Percentiles rank a stretch among this genome's conserved stretches.
Evolutionary conservation across 129 eudicot genomes (phyloP).

Genomic region (Kitagawia praeruptora): DNA sequence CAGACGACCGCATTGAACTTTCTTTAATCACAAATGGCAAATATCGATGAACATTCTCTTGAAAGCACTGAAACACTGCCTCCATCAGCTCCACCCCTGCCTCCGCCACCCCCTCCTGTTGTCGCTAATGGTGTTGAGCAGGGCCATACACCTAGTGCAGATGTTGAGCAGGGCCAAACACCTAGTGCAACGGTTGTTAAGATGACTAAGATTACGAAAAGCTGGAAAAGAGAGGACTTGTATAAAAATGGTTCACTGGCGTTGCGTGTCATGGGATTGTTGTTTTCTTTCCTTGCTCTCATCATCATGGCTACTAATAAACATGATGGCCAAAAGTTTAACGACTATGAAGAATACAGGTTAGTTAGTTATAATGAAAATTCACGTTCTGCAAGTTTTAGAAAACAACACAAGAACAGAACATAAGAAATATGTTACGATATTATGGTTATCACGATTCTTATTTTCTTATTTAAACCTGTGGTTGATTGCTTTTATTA

Average conservation of each 20-base stretch:
- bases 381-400: too few species aligned
- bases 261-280: constrained; percentile 28
- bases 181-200: constrained; percentile 29
- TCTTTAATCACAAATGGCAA: constrained; percentile 6
- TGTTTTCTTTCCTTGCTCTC: constrained; percentile 63
- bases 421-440: too few species aligned
- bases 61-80: constrained; percentile 17
- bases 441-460: too few species aligned
- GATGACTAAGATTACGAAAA: constrained; percentile 21
- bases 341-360: constrained; percentile 66
- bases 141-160: constrained; percentile 31
- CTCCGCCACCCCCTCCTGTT: constrained; percentile 28
- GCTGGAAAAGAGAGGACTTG: constrained; percentile 70
- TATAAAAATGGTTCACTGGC: constrained; percentile 44
- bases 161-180: constrained; percentile 18
- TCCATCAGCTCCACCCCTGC: constrained; percentile 35
- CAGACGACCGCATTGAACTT: neutral
- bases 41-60: neutral
- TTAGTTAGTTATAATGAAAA: neutral
- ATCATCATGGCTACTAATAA: constrained; percentile 65
- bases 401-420: too few species aligned
- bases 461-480: too few species aligned
- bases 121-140: constrained; percentile 6
- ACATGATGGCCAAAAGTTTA: constrained; percentile 50
- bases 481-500: too few species aligned